Conservation (phyloP, 768 basidiomycete genomes). For the Cystoderma amianthinum region DNA sequence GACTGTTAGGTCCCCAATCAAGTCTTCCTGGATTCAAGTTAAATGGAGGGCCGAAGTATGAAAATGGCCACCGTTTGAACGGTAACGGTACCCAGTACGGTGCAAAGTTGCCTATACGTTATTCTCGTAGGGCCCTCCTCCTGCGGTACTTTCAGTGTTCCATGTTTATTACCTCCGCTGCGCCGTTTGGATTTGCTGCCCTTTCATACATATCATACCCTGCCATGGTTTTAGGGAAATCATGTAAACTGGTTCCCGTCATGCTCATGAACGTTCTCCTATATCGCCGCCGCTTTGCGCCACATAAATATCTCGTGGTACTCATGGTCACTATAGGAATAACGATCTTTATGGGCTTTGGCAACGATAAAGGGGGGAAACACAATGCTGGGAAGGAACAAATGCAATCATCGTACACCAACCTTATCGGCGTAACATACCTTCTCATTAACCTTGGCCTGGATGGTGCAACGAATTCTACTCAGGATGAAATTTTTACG, state of each 20-base stretch:
- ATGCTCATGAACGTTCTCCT: slow-evolving; percentile 96
- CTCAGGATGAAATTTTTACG: slow-evolving; percentile 94
- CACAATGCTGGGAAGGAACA: slow-evolving; percentile 3
- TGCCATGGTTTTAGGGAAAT: slow-evolving; percentile 97
- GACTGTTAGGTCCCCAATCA: slow-evolving; percentile 37
- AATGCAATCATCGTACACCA: slow-evolving; percentile 37
- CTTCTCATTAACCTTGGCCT: slow-evolving; percentile 82
- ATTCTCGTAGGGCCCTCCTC: slow-evolving; percentile 46
- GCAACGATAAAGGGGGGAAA: slow-evolving; percentile 41
- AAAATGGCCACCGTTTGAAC: slow-evolving; percentile 25
- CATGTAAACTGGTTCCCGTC: slow-evolving; percentile 97
- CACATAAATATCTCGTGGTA: slow-evolving; percentile 95
- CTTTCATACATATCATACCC: slow-evolving; percentile 97
- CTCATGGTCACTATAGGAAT: slow-evolving; percentile 89
- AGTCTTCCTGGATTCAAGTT: slow-evolving; percentile 11
- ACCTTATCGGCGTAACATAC: slow-evolving; percentile 67
- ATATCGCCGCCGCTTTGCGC: slow-evolving; percentile 88
- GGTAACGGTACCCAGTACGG: slow-evolving; percentile 26
- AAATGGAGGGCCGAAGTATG: slow-evolving; percentile 18
- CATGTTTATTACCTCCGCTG: slow-evolving; percentile 81
- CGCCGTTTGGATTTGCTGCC: slow-evolving; percentile 94
- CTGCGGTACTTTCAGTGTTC: slow-evolving; percentile 79
- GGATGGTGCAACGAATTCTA: slow-evolving; percentile 92
- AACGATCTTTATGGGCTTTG: slow-evolving; percentile 90
- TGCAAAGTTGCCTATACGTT: slow-evolving; percentile 24